Base-by-base conservation (phyloP, 2,329 filamentous ascomycete species). In the Ophiostoma himal-ulmi region DNA sequence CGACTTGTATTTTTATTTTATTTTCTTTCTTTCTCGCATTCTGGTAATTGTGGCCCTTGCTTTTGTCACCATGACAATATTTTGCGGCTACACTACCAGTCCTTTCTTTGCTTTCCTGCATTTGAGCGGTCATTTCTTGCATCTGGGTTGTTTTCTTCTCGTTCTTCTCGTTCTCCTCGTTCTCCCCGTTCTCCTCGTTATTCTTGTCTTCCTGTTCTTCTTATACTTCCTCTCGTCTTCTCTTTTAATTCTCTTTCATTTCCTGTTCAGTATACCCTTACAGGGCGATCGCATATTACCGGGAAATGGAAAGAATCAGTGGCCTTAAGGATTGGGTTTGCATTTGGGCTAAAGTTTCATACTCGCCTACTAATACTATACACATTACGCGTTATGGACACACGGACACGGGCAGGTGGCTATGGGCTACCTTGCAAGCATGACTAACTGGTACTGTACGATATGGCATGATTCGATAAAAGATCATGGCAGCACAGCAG, bases 341-440 rank as follows among this genome's bases (percentile, higher is more conserved):
- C 52, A 57, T 34, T 17, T 22, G 57, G 57, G 57, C 57, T 20
- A 14, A 26, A 26, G 20, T 62, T 17, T 8, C 57, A 26, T 34
- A 34, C 57, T 34, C 26, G 57, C 57, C 57, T 34, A 26, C 57
- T 62, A 34, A 62, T 62, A 62, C 20, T 54, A 48, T 48, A 62
- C 57, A 62, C 57, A 11, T 57, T 62, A 34, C 57, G 57, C 57
- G 57, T 62, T 34, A 62, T 34, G 57, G 22, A 26, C 20, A 34
- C 30, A 66, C 11, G 20, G 39, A 67, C 65, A 41, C 20, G 39
- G 22, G 26, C 65, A 67, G 5, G 62, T 3, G 20, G 5, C 20
- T 39, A 13, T 64, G 37, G 41, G 41, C 39, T 26, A 7, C 65
- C 69, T n/a, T 48, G 64, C 65, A 26, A 68, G 54, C 65, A 68